Conservation (phyloP, 177 flowering plant genomes). For the Telopea speciosissima region DNA sequence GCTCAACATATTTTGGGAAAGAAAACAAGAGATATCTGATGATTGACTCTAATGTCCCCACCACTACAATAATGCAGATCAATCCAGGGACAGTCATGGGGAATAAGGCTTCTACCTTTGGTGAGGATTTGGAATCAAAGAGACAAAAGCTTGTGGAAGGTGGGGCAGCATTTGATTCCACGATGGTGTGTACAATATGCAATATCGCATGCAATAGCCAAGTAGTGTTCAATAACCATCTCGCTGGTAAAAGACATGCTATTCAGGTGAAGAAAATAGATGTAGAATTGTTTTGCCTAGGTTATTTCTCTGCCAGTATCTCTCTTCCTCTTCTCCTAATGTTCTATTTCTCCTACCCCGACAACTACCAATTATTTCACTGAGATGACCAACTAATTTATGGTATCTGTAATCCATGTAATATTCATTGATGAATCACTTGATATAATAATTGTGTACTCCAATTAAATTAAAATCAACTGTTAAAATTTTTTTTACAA, state of each 20-base stretch:
- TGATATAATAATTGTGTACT: too few species aligned
- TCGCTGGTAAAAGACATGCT: conserved; percentile 36
- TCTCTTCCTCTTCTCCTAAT: too few species aligned
- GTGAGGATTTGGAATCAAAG: conserved; percentile 34
- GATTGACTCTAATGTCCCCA: not conserved
- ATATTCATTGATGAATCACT: too few species aligned
- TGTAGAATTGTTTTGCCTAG: too few species aligned
- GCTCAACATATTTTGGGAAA: conserved; percentile 29
- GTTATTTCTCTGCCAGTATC: too few species aligned
- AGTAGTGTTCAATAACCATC: conserved; percentile 29
- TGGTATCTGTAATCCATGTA: too few species aligned
- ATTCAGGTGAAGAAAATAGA: conserved; percentile 25
- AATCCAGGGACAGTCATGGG: conserved; percentile 14
- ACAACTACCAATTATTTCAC: too few species aligned
- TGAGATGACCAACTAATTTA: too few species aligned
- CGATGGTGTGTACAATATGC: conserved; percentile 26
- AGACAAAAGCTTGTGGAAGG: conserved; percentile 33
- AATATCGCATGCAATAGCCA: conserved; percentile 52
- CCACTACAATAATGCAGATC: conserved; percentile 1
- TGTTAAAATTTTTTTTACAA: too few species aligned
- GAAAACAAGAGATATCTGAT: conserved; percentile 27
- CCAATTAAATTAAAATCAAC: too few species aligned
- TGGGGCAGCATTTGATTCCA: conserved; percentile 30
- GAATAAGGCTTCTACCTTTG: conserved; percentile 16
- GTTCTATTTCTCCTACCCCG: too few species aligned